Conservation (phyloP, 2,329 filamentous ascomycete species). For the Whalleya microplaca region DNA sequence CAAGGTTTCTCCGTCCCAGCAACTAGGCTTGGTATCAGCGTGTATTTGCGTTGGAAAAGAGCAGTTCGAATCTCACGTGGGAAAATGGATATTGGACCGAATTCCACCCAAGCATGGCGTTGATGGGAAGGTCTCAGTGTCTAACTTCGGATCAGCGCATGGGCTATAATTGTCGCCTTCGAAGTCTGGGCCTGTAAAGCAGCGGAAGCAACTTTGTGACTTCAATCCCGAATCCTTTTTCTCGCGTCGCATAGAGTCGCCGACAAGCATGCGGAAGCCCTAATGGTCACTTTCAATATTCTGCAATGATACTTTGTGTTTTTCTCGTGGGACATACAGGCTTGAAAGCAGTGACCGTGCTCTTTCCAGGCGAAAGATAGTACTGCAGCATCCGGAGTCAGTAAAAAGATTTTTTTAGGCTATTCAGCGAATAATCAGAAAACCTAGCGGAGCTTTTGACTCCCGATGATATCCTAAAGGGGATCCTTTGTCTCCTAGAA, state of each 20-base stretch:
- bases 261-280: slow-evolving; percentile 47
- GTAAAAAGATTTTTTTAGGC: too few species aligned
- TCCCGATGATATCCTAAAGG: too few species aligned
- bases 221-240: slow-evolving; percentile 30
- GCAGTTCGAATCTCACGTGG: slow-evolving; percentile 35
- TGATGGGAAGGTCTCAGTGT: slow-evolving; percentile 42
- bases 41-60: background rate
- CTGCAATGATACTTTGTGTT: slow-evolving; percentile 19
- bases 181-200: slow-evolving; percentile 44
- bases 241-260: slow-evolving; percentile 39
- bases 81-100: slow-evolving; percentile 57
- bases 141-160: slow-evolving; percentile 48
- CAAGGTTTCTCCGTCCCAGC: slow-evolving; percentile 56
- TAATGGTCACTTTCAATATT: slow-evolving; percentile 45
- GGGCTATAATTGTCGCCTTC: slow-evolving; percentile 44
- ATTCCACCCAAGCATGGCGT: slow-evolving; percentile 50
- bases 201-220: slow-evolving; percentile 44
- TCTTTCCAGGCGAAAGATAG: slow-evolving; percentile 40
- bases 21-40: slow-evolving; percentile 32
- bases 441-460: too few species aligned
- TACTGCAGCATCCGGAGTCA: too few species aligned
- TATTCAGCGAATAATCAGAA: too few species aligned
- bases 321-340: slow-evolving; percentile 50
- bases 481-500: too few species aligned
- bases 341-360: slow-evolving; percentile 42